Base-by-base conservation (phyloP, 768 basidiomycete genomes). In the Ramaria rubella region DNA sequence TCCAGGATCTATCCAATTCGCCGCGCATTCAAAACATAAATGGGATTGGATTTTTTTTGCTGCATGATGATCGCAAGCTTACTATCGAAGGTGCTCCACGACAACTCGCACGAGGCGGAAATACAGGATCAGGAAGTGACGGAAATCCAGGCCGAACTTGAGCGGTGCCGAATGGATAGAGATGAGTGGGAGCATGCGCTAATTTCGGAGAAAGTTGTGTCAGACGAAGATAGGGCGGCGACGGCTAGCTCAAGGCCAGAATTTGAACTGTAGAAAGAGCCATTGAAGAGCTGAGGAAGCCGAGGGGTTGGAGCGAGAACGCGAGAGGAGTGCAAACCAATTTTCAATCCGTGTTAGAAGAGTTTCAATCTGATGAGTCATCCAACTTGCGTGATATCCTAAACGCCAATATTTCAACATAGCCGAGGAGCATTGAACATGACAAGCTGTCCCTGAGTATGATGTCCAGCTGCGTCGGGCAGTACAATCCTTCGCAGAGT, bases 351-450 rank as follows among this genome's bases (percentile, higher is more conserved):
- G 96, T 99, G 3, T 72, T 99, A 63, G 86, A 91, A 65, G 96
- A 98, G 70, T 99, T 98, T 72, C 93, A 98, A 72, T 77, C 84
- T 52, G 87, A 94, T 94, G 63, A 58, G 87, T 73, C 3, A 26
- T 42, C 46, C 55, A 52, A 27, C 38, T 33, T 21, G 11, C 30
- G 31, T 55, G 30, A 14, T 29, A 31, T 31, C 31, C 19, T 49
- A 31, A 43, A 62, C 46, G 61, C 24, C 52, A 65, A 43, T 55
- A 31, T 51, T 52, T 58, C 42, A 52, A 19, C 24, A 19, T 65
- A 96, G 94, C 86, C 1, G 95, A 91, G 70, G 93, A 96, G 52
- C 85, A 86, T 56, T 94, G 98, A 68, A 74, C 96, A n/a, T 76
- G 77, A 52, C 83, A 90, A 62, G 89, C 93, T 1, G 83, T 93